Base-by-base conservation (phyloP, 2,329 filamentous ascomycete genomes). In the Dactylellina cionopaga region DNA sequence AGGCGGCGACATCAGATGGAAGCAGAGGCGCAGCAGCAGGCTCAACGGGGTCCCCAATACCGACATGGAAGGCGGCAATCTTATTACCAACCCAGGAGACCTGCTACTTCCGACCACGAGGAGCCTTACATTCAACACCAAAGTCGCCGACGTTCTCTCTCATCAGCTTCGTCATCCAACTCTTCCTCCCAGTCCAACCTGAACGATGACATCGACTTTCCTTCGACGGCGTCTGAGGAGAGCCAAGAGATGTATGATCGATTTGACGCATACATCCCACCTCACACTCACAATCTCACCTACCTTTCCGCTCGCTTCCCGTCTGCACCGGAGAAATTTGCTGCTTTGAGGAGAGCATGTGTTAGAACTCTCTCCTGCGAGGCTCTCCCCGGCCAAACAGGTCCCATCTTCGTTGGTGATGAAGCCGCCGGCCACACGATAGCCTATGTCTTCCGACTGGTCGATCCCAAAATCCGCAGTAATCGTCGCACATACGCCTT, bases 401-500 rank as follows among this genome's bases (percentile, higher is more conserved):
- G 88, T 0, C 87, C 88, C 27, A 88, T 90, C 58, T 89, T 90
- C 78, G 90, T 90, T 70, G 88, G 88, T 27, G 88, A 90, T 76
- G 83, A 86, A 0, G 78, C 85, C 0, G 85, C 87, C 0, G 88
- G 88, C 27, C 90, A 89, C 79, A 90, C 88, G 0, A 90, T 88
- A 0, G 88, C 88, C 11, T 90, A 89, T 79, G 88, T 90, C 74
- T 90, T 90, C 77, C 87, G 88, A 24, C 88, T 90, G 41, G 86
- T 88, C 5, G 88, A 90, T 77, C 82, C 89, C 33, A 87, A 89
- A 74, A 88, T 88, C 11, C 86, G 88, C 10, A 88, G 88, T 3
- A 86, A 89, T 75, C 88, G 88, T 79, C 85, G 88, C n/a, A 86
- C 89, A 10, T 90, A 90, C 77, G 88, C 88, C 9, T 87, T 90